Evolutionary conservation across 176 grass and related monocot species (phyloP).

Genomic region (Oropetium thomaeum): DNA sequence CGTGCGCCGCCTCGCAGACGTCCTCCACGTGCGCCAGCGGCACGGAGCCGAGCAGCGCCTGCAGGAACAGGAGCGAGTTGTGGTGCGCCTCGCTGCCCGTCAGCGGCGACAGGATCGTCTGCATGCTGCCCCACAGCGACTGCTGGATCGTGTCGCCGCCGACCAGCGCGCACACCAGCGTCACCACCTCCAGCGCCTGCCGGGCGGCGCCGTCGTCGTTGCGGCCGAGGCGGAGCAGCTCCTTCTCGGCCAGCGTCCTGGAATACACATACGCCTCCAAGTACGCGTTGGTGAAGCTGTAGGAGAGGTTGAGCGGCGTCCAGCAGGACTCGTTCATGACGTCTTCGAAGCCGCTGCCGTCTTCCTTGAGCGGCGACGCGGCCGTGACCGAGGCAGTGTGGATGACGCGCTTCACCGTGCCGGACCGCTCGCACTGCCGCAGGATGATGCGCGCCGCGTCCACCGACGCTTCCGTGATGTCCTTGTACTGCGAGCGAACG

Average conservation of each 20-base stretch:
- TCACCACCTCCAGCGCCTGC: slow-evolving; percentile 38
- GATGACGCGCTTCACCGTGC: slow-evolving; percentile 48
- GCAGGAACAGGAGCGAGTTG: slow-evolving; percentile 29
- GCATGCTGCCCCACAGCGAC: background rate
- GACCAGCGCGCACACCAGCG: slow-evolving; percentile 41
- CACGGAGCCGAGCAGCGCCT: slow-evolving; percentile 35
- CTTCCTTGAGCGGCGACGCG: slow-evolving; percentile 35
- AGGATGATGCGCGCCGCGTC: slow-evolving; percentile 37
- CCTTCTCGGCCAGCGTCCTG: slow-evolving; percentile 31
- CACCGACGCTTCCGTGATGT: slow-evolving; percentile 31
- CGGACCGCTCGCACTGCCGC: slow-evolving; percentile 34
- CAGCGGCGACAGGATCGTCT: slow-evolving; percentile 18
- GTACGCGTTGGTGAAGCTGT: background rate
- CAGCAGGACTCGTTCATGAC: slow-evolving; percentile 47
- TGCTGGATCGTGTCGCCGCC: slow-evolving; percentile 36
- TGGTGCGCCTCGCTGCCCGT: background rate
- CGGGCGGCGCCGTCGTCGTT: background rate
- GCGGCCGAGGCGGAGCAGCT: slow-evolving; percentile 32
- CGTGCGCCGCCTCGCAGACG: slow-evolving; percentile 48
- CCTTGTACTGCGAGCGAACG: no score
- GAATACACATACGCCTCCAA: slow-evolving; percentile 39
- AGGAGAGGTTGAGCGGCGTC: slow-evolving; percentile 32
- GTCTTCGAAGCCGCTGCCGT: slow-evolving; percentile 4
- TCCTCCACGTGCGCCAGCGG: slow-evolving; percentile 50
- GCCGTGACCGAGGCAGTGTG: slow-evolving; percentile 43